phyloP scores from a whole-genome alignment of 2,329 filamentous ascomycete species.

The Chlorencoelia australis region DNA sequence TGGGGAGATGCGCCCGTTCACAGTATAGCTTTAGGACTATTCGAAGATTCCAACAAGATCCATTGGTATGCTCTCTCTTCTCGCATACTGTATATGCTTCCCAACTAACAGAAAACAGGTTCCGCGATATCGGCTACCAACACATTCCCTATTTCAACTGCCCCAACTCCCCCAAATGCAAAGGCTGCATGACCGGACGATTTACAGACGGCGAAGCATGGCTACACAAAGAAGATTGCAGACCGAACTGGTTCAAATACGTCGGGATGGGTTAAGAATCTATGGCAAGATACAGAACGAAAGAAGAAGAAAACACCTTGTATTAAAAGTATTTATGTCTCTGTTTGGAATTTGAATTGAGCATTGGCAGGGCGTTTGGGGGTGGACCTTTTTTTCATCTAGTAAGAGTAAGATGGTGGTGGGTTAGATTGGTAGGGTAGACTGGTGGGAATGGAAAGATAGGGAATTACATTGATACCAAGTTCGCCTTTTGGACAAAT shows the following conservation, averaged over 20 bases:
- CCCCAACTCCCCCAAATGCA: conserved; percentile 90
- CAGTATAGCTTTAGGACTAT: conserved; percentile 82
- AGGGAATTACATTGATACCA: too few species aligned
- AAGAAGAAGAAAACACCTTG: conserved; percentile 1
- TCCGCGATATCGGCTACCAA: conserved; percentile 97
- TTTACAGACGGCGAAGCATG: conserved; percentile 83
- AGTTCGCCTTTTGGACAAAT: too few species aligned
- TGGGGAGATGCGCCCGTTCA: conserved; percentile 98
- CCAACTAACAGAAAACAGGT: conserved; percentile 45
- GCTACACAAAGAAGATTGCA: conserved; percentile 83
- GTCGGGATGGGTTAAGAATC: conserved; percentile 59
- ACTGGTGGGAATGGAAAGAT: too few species aligned
- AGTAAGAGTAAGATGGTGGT: too few species aligned
- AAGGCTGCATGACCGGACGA: conserved; percentile 73
- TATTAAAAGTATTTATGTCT: conserved; percentile 6
- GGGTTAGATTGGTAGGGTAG: too few species aligned
- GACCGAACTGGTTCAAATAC: conserved; percentile 95
- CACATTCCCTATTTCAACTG: conserved; percentile 99
- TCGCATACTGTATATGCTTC: neutral
- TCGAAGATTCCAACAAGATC: conserved; percentile 82
- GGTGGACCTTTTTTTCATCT: conserved; percentile 1
- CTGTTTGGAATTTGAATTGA: conserved; percentile 5
- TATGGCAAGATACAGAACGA: neutral
- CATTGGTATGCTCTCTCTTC: conserved; percentile 59
- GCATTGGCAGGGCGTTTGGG: conserved; percentile 10